Percentiles rank a stretch among this genome's conserved stretches.
These are phyloP conservation scores for Odontarrhena argentea DNA, from an alignment of 345 rosid genomes.

Conservation along the genomic window DNA sequence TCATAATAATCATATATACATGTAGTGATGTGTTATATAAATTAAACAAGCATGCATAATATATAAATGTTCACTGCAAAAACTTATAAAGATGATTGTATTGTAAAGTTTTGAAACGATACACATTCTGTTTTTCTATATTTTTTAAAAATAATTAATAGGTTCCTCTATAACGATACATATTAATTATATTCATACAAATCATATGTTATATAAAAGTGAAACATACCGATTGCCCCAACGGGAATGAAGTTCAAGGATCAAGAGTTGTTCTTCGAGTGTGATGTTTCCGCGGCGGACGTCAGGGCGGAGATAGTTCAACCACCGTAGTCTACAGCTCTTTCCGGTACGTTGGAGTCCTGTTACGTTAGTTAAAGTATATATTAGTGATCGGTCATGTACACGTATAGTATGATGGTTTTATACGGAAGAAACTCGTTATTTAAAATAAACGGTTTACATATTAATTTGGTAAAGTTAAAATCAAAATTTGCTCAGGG, in stretches of 20 bases:
- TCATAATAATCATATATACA: too few relatives aligned
- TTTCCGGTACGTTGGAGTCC: conserved; percentile 93
- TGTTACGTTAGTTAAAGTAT: conserved; percentile 41
- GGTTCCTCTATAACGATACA: too few relatives aligned
- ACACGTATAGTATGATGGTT: conserved; percentile 25
- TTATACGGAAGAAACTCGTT: conserved; percentile 39
- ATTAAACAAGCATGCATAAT: too few relatives aligned
- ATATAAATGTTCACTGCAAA: too few relatives aligned
- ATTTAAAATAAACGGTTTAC: conserved; percentile 12
- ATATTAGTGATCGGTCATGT: conserved; percentile 26
- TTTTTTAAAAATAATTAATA: too few relatives aligned
- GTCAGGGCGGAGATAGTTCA: conserved; percentile 89
- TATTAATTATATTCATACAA: too few relatives aligned
- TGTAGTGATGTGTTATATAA: too few relatives aligned
- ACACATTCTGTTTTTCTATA: too few relatives aligned
- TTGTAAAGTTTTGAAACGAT: too few relatives aligned
- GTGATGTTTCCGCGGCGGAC: conserved; percentile 95
- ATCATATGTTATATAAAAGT: too few relatives aligned
- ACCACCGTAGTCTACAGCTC: conserved; percentile 94
- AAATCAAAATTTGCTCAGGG: conserved; percentile 9
- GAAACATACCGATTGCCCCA: conserved; percentile 85
- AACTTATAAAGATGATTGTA: too few relatives aligned
- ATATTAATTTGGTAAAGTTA: conserved; percentile 25
- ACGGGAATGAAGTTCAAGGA: conserved; percentile 90
- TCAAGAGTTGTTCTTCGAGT: conserved; percentile 86